Evolutionary conservation across 768 basidiomycete species (phyloP).

Genomic region (Boletus tylopilopsis): DNA sequence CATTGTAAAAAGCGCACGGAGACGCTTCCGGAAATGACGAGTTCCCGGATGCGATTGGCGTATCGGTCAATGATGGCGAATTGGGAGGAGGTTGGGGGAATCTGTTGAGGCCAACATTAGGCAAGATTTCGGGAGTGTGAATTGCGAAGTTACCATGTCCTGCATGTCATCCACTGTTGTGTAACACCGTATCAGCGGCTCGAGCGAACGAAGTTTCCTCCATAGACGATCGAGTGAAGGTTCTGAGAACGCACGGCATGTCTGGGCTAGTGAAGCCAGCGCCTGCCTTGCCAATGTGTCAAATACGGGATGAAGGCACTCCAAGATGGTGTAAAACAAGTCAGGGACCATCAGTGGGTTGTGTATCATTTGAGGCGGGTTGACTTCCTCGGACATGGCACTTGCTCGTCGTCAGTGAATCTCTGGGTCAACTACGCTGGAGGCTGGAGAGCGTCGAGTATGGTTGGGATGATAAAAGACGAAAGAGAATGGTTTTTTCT

Average conservation of each 20-base stretch:
- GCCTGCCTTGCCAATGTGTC: neutral
- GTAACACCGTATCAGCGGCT: conserved; percentile 14
- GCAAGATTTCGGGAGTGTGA: neutral
- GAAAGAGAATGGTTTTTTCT: too few species aligned
- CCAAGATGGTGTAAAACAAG: conserved; percentile 5
- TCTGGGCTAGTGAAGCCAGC: conserved; percentile 6
- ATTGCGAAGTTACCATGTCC: neutral
- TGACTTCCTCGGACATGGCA: neutral
- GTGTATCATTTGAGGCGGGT: neutral
- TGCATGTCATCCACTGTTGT: neutral
- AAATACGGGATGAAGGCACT: neutral
- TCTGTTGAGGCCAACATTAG: conserved; percentile 1
- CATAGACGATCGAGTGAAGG: conserved; percentile 12
- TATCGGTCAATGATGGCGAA: conserved; percentile 4
- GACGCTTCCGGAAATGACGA: neutral
- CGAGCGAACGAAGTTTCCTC: conserved; percentile 5
- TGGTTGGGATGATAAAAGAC: too few species aligned
- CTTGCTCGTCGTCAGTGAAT: neutral
- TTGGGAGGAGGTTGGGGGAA: conserved; percentile 3
- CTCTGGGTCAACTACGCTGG: too few species aligned
- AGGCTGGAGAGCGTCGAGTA: too few species aligned
- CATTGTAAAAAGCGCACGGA: conserved; percentile 5
- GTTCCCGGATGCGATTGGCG: conserved; percentile 4
- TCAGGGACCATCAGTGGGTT: conserved; percentile 5
- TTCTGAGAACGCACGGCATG: conserved; percentile 6